phyloP scores from a whole-genome alignment of 1,284 basidiomycete species.

The Thelephora terrestris region DNA sequence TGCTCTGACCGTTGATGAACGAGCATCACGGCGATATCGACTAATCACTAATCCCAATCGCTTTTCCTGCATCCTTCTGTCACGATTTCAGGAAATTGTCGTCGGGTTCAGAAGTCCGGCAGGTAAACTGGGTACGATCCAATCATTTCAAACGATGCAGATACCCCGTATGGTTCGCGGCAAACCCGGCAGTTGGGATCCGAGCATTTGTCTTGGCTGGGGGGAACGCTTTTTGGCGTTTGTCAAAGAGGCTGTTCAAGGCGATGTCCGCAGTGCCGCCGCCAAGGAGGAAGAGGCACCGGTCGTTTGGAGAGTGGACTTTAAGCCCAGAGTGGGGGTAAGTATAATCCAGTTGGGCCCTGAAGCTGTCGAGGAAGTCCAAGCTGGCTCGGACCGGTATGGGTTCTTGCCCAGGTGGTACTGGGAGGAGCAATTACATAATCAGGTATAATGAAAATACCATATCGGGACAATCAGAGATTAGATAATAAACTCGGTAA shows the following conservation, averaged over 20 bases:
- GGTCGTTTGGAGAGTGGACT: slow-evolving; percentile 58
- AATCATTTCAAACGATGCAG: slow-evolving; percentile 62
- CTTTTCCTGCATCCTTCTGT: not conserved
- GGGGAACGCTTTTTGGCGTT: slow-evolving; percentile 54
- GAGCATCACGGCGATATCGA: slow-evolving; percentile 1
- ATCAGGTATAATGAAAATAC: not conserved
- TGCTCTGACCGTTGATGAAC: not conserved
- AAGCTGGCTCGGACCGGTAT: slow-evolving; percentile 54
- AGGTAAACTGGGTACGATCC: slow-evolving; percentile 53
- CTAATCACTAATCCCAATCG: not conserved
- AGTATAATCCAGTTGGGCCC: slow-evolving; percentile 33
- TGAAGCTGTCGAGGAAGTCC: slow-evolving; percentile 44
- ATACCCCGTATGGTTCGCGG: slow-evolving; percentile 68
- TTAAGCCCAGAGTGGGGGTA: slow-evolving; percentile 46
- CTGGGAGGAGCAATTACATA: slow-evolving; percentile 34
- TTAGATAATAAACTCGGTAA: not conserved
- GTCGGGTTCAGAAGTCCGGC: slow-evolving; percentile 86
- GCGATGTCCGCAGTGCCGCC: slow-evolving; percentile 5
- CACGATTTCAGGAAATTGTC: slow-evolving; percentile 56
- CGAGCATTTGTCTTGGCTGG: slow-evolving; percentile 66
- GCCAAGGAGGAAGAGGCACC: slow-evolving; percentile 7
- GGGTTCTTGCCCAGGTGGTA: slow-evolving; percentile 70
- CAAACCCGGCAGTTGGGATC: slow-evolving; percentile 71
- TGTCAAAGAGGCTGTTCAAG: slow-evolving; percentile 30
- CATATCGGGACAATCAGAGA: not conserved